Evolutionary conservation across 768 basidiomycete genomes (phyloP).

Genomic region (Exsudoporus frostii): DNA sequence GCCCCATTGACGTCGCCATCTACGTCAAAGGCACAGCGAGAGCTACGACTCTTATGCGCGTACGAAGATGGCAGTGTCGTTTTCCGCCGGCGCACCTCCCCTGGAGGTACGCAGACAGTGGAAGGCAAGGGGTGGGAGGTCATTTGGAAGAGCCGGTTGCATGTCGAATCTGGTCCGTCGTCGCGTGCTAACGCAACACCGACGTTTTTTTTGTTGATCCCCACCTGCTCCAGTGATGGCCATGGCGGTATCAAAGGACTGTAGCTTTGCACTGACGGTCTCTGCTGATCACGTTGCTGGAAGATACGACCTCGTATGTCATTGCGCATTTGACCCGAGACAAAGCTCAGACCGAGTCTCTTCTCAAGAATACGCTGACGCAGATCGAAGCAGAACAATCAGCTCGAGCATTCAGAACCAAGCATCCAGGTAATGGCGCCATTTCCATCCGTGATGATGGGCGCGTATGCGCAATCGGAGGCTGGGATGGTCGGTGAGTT

Average conservation of each 20-base stretch:
- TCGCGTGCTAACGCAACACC: neutral
- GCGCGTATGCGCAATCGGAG: slow-evolving; percentile 80
- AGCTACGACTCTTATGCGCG: slow-evolving; percentile 64
- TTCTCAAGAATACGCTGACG: slow-evolving; percentile 4
- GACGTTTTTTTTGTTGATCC: neutral
- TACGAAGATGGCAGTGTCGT: slow-evolving; percentile 91
- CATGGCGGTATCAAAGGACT: slow-evolving; percentile 64
- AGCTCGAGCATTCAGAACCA: slow-evolving; percentile 50
- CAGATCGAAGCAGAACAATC: slow-evolving; percentile 19
- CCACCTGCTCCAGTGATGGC: slow-evolving; percentile 65
- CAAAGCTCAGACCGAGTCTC: neutral
- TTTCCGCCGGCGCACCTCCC: slow-evolving; percentile 49
- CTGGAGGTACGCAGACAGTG: slow-evolving; percentile 41
- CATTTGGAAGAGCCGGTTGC: slow-evolving; percentile 63
- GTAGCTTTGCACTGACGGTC: slow-evolving; percentile 66
- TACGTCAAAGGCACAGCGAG: slow-evolving; percentile 28
- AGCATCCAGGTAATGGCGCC: slow-evolving; percentile 74
- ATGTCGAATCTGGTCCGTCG: slow-evolving; percentile 67
- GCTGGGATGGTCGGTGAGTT: slow-evolving; percentile 91
- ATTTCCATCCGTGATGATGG: slow-evolving; percentile 76
- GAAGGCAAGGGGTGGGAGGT: slow-evolving; percentile 74
- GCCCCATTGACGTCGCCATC: slow-evolving; percentile 30
- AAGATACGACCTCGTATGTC: slow-evolving; percentile 54
- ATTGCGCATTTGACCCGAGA: neutral
- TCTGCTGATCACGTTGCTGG: slow-evolving; percentile 82